Evolutionary conservation across 129 eudicot genomes (phyloP).

Genomic region (Flaveria trinervia): DNA sequence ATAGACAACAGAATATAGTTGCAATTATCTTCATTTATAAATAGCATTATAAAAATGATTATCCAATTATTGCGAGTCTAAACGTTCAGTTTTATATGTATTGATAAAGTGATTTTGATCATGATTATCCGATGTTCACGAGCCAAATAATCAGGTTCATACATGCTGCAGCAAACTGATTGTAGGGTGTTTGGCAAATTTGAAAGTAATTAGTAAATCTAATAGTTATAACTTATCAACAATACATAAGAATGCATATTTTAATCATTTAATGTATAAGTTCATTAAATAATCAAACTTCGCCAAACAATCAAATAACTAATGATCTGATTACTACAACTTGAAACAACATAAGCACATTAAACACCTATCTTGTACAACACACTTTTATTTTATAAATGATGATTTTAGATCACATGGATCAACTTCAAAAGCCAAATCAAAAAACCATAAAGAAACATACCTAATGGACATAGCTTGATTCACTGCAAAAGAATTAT

Average conservation of each 20-base stretch:
- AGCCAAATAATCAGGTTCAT: too few relatives aligned
- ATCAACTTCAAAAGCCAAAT: background rate
- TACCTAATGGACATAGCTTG: constrained; percentile 95
- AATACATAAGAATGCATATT: background rate
- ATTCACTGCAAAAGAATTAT: constrained; percentile 67
- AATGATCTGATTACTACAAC: background rate
- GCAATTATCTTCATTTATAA: background rate
- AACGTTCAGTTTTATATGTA: too few relatives aligned
- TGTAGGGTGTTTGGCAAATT: too few relatives aligned
- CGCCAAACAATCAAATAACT: background rate
- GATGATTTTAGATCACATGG: background rate
- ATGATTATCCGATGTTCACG: too few relatives aligned
- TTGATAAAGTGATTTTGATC: too few relatives aligned
- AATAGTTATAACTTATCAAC: background rate
- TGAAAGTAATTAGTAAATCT: too few relatives aligned
- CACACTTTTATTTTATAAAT: background rate
- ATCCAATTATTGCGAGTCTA: background rate
- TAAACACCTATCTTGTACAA: background rate
- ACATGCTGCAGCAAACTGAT: too few relatives aligned
- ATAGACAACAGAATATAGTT: constrained; percentile 10
- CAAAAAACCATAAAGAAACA: background rate
- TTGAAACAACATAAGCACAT: background rate
- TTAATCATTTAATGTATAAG: background rate
- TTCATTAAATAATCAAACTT: background rate
- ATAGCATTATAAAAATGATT: background rate